These are phyloP conservation scores for Fraxinus cuspidata DNA, from an alignment of 257 asterid species.

Conservation along the genomic window DNA sequence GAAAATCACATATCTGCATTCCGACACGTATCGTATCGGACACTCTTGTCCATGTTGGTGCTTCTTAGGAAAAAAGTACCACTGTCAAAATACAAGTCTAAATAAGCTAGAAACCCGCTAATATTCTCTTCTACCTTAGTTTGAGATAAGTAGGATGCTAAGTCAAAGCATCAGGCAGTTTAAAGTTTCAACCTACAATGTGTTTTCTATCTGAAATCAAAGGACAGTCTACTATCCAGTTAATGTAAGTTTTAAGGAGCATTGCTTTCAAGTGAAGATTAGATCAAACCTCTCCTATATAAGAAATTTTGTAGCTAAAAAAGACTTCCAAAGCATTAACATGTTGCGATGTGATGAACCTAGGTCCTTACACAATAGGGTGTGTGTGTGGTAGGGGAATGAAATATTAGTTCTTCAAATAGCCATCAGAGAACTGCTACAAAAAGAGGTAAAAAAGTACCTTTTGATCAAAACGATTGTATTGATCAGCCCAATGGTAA, in stretches of 20 bases:
- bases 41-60: too few relatives aligned
- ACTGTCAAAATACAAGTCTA: neutral
- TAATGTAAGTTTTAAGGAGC: neutral
- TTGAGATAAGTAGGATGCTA: neutral
- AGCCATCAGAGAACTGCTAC: conserved; percentile 11
- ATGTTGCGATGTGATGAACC: conserved; percentile 13
- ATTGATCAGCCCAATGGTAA: conserved; percentile 77
- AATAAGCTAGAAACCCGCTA: neutral
- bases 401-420: conserved; percentile 1
- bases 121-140: neutral
- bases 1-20: too few relatives aligned
- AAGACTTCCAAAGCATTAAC: conserved; percentile 4
- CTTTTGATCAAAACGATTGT: conserved; percentile 65
- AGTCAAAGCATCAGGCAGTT: neutral
- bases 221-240: neutral
- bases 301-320: conserved; percentile 11
- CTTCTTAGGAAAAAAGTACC: neutral
- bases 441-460: conserved; percentile 38
- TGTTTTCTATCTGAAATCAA: neutral
- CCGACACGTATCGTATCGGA: too few relatives aligned
- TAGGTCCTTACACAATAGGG: conserved; percentile 11
- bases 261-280: neutral
- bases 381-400: neutral
- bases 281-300: neutral
- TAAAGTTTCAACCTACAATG: neutral